Evolutionary conservation across 345 rosid genomes (phyloP).

Genomic region (Brassica nigra): DNA sequence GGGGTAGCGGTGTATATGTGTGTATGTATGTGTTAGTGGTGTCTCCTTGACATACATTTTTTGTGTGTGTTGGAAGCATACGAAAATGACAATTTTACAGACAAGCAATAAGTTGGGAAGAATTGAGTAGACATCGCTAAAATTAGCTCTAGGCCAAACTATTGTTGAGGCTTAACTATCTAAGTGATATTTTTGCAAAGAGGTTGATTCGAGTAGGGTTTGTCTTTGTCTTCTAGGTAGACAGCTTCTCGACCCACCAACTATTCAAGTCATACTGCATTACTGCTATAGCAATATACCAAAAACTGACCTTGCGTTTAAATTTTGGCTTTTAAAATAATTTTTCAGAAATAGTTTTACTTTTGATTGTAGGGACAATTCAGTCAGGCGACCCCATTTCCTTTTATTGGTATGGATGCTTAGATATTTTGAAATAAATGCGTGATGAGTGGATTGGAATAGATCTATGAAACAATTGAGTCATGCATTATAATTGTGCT

Average conservation of each 20-base stretch:
- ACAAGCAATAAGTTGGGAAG: neutral
- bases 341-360: neutral
- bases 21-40: neutral
- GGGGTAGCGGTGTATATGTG: too few species aligned
- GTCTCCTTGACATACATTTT: neutral
- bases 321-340: neutral
- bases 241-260: slow-evolving; percentile 15
- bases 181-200: neutral
- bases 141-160: neutral
- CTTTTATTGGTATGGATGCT: neutral
- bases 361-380: slow-evolving; percentile 13
- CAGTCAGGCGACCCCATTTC: neutral
- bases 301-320: slow-evolving; percentile 8
- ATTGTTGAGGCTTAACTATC: neutral
- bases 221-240: slow-evolving; percentile 1
- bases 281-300: neutral
- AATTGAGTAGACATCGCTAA: neutral
- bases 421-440: slow-evolving; percentile 20
- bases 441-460: neutral
- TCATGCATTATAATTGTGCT: neutral
- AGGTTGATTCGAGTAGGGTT: slow-evolving; percentile 16
- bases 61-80: neutral
- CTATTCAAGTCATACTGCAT: neutral
- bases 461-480: neutral
- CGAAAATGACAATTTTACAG: slow-evolving; percentile 9